These are phyloP conservation scores for Xylariaceae sp. DNA, from an alignment of 2,329 filamentous ascomycete genomes.

Conservation along the genomic window DNA sequence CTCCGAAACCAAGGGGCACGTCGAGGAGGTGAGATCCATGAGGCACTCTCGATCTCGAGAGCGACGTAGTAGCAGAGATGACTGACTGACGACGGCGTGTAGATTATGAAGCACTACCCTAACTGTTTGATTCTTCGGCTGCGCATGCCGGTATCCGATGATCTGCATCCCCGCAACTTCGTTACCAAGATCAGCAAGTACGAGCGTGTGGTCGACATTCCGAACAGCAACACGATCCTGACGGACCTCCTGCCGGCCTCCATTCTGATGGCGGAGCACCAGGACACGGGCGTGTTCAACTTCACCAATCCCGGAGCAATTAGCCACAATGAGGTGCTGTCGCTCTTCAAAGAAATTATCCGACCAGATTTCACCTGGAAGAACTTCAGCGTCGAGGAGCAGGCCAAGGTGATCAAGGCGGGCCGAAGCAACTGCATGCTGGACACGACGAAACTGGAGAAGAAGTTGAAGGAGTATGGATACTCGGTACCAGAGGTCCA, in stretches of 20 bases:
- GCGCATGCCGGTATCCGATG: conserved; percentile 70
- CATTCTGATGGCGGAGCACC: conserved; percentile 61
- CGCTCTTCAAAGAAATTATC: conserved; percentile 65
- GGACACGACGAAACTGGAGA: conserved; percentile 63
- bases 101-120: conserved; percentile 64
- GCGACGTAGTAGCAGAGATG: conserved; percentile 1
- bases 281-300: conserved; percentile 67
- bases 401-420: conserved; percentile 68
- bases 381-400: conserved; percentile 69
- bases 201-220: conserved; percentile 66
- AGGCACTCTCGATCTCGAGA: neutral
- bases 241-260: conserved; percentile 65
- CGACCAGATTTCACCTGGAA: conserved; percentile 63
- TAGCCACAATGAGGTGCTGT: conserved; percentile 70
- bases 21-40: conserved; percentile 57
- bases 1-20: conserved; percentile 66
- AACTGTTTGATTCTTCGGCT: conserved; percentile 67
- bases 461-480: conserved; percentile 61
- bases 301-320: conserved; percentile 73
- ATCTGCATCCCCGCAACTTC: conserved; percentile 68
- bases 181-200: conserved; percentile 71
- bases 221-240: conserved; percentile 70
- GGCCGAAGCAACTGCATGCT: conserved; percentile 68
- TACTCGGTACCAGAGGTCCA: conserved; percentile 64
- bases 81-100: conserved; percentile 11